Base-by-base conservation (phyloP, 805 yeast genomes). In the Candida cerambycidarum region DNA sequence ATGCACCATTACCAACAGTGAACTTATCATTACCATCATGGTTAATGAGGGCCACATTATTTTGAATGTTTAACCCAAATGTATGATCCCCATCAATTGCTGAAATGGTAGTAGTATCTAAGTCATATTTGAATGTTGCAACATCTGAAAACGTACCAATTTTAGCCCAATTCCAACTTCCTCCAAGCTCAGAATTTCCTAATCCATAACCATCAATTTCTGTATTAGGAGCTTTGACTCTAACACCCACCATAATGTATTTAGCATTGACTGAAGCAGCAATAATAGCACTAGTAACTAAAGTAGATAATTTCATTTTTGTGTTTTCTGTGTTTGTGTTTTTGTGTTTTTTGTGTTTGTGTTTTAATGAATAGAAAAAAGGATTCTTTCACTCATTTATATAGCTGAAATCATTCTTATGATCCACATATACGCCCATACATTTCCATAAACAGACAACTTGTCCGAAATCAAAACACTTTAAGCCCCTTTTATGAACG, bases 151-250 rank as follows among this genome's bases (percentile, higher is more conserved):
- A n/a, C n/a, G 15, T 12, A 15, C 15, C 5, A 11, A 32, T 17
- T 32, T 11, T 18, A 17, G 15, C 25, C 35, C 35, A 32, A n/a
- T 12, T 13, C 17, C 15, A 18, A 12, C 12, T 14, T 10, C 21
- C 6, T 18, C 33, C 33, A 15, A 18, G 3, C 15, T 32, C 35
- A 2, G 35, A 32, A 12, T 17, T 12, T 3, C 25, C 35, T 12
- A 17, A 17, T 17, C 35, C 35, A 18, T 18, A 32, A 5, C 35
- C 35, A n/a, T 32, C 35, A 18, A 32, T n/a, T 12, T 32, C 35
- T 12, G 35, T 12, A 5, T 12, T 18, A 3, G 35, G 35, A 12
- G 35, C 35, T 12, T 4, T 3, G 5, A 32, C 25, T 12, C 12
- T 7, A 7, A 32, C 10, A 12, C 12, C 18, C 10, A 32, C 24